Evolutionary conservation across 2,329 filamentous ascomycete species (phyloP).

Genomic region (Raffaelea albimanens): DNA sequence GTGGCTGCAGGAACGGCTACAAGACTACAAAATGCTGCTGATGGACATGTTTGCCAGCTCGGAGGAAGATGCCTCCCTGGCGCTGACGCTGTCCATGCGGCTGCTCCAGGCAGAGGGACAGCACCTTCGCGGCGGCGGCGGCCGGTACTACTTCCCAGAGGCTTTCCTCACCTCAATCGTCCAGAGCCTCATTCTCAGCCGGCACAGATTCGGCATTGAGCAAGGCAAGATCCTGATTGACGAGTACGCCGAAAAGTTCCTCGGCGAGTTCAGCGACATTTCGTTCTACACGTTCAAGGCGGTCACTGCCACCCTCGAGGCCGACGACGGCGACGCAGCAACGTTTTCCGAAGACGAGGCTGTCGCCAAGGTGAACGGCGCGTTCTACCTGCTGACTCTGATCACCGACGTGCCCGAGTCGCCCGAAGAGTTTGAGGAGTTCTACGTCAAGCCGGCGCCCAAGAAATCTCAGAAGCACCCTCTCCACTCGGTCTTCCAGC

Average conservation of each 20-base stretch:
- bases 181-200: constrained; percentile 42
- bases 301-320: constrained; percentile 26
- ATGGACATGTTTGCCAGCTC: constrained; percentile 49
- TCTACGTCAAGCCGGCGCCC: constrained; percentile 51
- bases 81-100: constrained; percentile 72
- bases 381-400: constrained; percentile 52
- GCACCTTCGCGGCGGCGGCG: background rate
- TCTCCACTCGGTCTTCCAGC: constrained; percentile 55
- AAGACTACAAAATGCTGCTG: constrained; percentile 59
- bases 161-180: constrained; percentile 58
- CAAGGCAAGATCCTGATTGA: constrained; percentile 39
- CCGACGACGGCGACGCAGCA: background rate
- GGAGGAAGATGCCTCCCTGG: constrained; percentile 57
- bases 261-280: constrained; percentile 74
- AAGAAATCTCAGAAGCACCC: constrained; percentile 61
- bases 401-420: constrained; percentile 64
- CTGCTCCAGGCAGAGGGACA: constrained; percentile 67
- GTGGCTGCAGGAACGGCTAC: constrained; percentile 70
- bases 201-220: constrained; percentile 12
- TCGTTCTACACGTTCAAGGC: constrained; percentile 72
- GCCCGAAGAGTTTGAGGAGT: constrained; percentile 56
- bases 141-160: constrained; percentile 59
- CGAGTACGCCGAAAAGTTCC: constrained; percentile 69
- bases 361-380: constrained; percentile 31
- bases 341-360: constrained; percentile 6